phyloP scores from a whole-genome alignment of 2,329 filamentous ascomycete genomes.

The Colletotrichum tanaceti region DNA sequence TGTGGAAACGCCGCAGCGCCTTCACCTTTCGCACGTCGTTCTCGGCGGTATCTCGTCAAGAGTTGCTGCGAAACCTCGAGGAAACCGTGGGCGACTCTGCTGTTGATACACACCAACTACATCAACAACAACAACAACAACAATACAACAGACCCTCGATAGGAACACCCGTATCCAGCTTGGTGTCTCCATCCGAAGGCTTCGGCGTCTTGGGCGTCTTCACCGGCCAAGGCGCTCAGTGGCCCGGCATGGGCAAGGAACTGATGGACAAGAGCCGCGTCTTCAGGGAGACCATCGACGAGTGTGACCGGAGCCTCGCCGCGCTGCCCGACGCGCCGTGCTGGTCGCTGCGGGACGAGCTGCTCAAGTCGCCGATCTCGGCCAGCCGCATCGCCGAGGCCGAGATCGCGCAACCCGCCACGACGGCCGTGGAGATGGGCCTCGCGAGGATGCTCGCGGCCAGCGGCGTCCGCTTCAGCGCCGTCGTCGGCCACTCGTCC shows the following conservation, averaged over 20 bases:
- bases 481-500: slow-evolving; percentile 56
- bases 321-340: slow-evolving; percentile 32
- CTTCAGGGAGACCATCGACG: slow-evolving; percentile 47
- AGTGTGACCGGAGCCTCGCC: slow-evolving; percentile 35
- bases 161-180: background rate
- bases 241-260: slow-evolving; percentile 38
- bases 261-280: slow-evolving; percentile 50
- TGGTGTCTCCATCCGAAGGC: background rate
- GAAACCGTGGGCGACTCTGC: background rate
- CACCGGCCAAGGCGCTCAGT: slow-evolving; percentile 47
- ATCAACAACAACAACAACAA: too few relatives aligned
- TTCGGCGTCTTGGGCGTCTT: slow-evolving; percentile 41
- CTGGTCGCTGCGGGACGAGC: slow-evolving; percentile 42
- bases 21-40: background rate
- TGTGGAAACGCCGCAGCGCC: background rate
- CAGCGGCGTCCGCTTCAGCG: slow-evolving; percentile 48
- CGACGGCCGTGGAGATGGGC: slow-evolving; percentile 53
- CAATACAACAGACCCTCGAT: background rate
- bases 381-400: slow-evolving; percentile 39
- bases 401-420: slow-evolving; percentile 48
- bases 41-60: background rate
- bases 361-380: slow-evolving; percentile 37
- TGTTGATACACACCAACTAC: too few relatives aligned
- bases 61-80: background rate
- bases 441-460: slow-evolving; percentile 53